These are phyloP conservation scores for Suillus americanus DNA, from an alignment of 768 basidiomycete genomes.

Conservation along the genomic window DNA sequence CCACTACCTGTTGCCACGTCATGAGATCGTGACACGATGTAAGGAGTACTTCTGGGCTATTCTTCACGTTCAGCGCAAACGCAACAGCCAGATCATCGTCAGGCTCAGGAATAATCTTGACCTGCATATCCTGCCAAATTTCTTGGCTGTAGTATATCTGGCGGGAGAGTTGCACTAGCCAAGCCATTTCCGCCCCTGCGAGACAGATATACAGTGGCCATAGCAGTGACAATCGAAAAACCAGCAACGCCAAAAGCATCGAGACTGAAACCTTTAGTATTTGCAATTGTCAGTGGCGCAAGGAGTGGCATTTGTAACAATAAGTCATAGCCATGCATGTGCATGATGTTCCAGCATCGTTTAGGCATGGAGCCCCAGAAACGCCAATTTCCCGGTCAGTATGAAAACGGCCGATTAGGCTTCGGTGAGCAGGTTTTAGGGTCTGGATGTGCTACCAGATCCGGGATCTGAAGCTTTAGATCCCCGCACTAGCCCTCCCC, in stretches of 20 bases:
- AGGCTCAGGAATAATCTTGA: constrained; percentile 24
- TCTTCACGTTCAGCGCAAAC: constrained; percentile 17
- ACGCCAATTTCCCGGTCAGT: no score
- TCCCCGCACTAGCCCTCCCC: no score
- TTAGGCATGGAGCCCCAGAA: no score
- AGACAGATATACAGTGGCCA: constrained; percentile 28
- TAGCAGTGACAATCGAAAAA: constrained; percentile 30
- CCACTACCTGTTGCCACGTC: no score
- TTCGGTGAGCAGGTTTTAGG: no score
- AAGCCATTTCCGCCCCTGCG: constrained; percentile 26
- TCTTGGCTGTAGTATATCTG: constrained; percentile 27
- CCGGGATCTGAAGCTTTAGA: no score
- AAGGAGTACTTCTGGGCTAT: no score
- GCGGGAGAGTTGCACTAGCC: constrained; percentile 36
- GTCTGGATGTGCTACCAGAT: no score
- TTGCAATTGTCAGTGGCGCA: constrained; percentile 10
- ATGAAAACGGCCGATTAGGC: no score
- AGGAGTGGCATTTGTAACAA: constrained; percentile 18
- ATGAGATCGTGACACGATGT: no score
- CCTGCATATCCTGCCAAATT: constrained; percentile 21
- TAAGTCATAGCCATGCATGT: no score
- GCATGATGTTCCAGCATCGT: no score
- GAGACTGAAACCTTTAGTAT: constrained; percentile 15
- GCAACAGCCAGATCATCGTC: constrained; percentile 17
- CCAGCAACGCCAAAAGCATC: constrained; percentile 29